Evolutionary conservation across 2,329 filamentous ascomycete genomes (phyloP), one percentile per base, ranked within the genome.

Genomic region (Apiospora sp.): DNA sequence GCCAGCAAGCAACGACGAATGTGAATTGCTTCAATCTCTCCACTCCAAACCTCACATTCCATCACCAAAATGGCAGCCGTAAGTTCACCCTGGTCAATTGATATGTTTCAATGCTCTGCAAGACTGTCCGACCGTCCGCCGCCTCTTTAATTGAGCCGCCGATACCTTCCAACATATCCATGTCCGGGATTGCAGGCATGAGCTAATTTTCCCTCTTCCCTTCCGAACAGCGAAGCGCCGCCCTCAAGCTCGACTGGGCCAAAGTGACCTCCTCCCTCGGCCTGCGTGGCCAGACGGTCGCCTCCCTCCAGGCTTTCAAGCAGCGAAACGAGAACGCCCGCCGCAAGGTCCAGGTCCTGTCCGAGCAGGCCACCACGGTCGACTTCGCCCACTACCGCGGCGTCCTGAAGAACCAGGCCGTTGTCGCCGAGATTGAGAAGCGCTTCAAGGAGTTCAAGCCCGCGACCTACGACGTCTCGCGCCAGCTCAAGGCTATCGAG

Each of bases 271-370:
- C 90, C 87, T 97, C 96, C 83, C 95, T 99, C 81, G 96, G 96
- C 85, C 94, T 99, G 85, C 94, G 94, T 85, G 96, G 96, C 84
- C 94, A 95, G 88, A 99, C 96, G 79, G 95, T 94, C 79, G 87
- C 92, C 81, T 93, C 96, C 75, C 94, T 99, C 75, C 93, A 96
- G 84, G 91, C 94, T 78, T 99, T 99, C 93, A 99, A 99, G 92
- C 96, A 98, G 92, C 95, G 96, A 88, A 98, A 98, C 90, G 96
- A 99, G 84, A 95, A 98, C 84, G 96, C 94, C 83, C 95, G 96
- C 87, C 96, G 96, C 88, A 96, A 96, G 87, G 90, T 99, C 75
- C 91, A 93, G 85, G 81, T 91, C 75, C 94, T 99, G 73, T 92
- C 91, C 76, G 94, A 98, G 86, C 92, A 93, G 83, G 88, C 96